These are phyloP conservation scores for Suhomyces yuchorum DNA, from an alignment of 1,139 yeast species.

Conservation along the genomic window DNA sequence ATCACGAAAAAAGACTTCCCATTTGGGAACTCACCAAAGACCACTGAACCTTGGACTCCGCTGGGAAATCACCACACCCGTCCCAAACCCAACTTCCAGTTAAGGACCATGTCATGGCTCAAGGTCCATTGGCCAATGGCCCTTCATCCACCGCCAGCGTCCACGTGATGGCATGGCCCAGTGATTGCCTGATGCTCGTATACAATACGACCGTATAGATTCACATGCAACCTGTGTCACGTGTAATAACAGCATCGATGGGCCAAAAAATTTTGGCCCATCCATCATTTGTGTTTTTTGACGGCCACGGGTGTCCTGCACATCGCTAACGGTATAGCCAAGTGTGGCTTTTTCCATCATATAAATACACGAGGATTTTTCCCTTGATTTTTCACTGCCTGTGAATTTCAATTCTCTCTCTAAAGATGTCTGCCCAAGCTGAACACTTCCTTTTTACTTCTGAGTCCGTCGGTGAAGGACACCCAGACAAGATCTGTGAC, in stretches of 20 bases:
- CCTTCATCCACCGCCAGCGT: not conserved
- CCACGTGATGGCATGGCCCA: not conserved
- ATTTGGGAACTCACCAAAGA: too few relatives aligned
- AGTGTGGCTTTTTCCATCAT: constrained; percentile 11
- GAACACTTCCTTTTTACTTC: constrained; percentile 81
- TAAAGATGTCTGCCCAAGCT: constrained; percentile 16
- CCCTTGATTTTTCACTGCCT: not conserved
- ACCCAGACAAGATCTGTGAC: constrained; percentile 99
- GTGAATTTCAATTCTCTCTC: constrained; percentile 1
- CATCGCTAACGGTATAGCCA: constrained; percentile 3
- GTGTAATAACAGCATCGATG: constrained; percentile 13
- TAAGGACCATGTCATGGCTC: too few relatives aligned
- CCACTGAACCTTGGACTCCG: too few relatives aligned
- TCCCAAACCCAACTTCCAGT: too few relatives aligned
- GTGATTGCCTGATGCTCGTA: constrained; percentile 1
- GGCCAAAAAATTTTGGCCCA: constrained; percentile 8
- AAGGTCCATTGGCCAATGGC: too few relatives aligned
- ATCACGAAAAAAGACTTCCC: too few relatives aligned
- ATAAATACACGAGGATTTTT: constrained; percentile 13
- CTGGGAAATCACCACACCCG: too few relatives aligned
- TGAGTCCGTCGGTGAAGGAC: constrained; percentile 98
- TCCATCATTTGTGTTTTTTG: not conserved
- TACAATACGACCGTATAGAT: not conserved
- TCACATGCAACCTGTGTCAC: constrained; percentile 12
- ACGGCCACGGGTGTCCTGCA: constrained; percentile 13